A percentile compares a stretch with the other conserved stretches of the same genome.
Conservation (phyloP, 148 eudicot genomes). For the Dianthus caryophyllus region DNA sequence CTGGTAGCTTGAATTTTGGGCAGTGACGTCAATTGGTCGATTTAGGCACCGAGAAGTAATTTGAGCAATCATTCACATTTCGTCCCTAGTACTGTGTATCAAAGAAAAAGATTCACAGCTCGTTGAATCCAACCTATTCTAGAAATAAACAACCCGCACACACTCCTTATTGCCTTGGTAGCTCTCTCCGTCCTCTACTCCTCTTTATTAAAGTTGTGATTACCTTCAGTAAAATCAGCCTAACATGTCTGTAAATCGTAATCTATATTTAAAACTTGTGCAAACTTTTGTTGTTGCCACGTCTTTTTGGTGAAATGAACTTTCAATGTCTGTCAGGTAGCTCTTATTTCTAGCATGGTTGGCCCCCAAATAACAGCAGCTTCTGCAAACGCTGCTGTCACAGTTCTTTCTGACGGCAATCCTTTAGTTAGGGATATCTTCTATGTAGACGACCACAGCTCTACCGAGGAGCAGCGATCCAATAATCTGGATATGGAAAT, state of each 20-base stretch:
- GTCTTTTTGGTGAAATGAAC: background rate
- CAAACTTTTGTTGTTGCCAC: background rate
- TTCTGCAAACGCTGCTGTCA: constrained; percentile 79
- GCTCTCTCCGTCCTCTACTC: background rate
- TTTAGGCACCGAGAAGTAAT: background rate
- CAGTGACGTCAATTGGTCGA: background rate
- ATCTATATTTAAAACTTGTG: background rate
- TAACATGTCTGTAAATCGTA: background rate
- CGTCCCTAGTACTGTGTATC: too few species aligned
- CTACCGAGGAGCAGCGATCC: constrained; percentile 29
- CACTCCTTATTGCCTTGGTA: too few species aligned
- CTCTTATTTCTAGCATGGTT: constrained; percentile 64
- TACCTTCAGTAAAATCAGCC: background rate
- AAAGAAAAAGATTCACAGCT: too few species aligned
- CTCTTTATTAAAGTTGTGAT: constrained; percentile 1
- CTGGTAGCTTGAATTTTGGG: background rate
- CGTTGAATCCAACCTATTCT: too few species aligned
- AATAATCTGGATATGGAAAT: constrained; percentile 40
- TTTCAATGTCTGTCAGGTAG: constrained; percentile 44
- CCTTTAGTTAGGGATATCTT: constrained; percentile 65
- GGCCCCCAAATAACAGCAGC: constrained; percentile 64
- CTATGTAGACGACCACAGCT: constrained; percentile 42
- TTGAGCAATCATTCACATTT: too few species aligned
- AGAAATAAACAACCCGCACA: too few species aligned
- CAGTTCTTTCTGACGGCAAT: constrained; percentile 69